Percentiles rank a stretch among this genome's conserved stretches.
These are phyloP conservation scores for Allantophomopsis lycopodina DNA, from an alignment of 2,329 filamentous ascomycete genomes.

Conservation along the genomic window DNA sequence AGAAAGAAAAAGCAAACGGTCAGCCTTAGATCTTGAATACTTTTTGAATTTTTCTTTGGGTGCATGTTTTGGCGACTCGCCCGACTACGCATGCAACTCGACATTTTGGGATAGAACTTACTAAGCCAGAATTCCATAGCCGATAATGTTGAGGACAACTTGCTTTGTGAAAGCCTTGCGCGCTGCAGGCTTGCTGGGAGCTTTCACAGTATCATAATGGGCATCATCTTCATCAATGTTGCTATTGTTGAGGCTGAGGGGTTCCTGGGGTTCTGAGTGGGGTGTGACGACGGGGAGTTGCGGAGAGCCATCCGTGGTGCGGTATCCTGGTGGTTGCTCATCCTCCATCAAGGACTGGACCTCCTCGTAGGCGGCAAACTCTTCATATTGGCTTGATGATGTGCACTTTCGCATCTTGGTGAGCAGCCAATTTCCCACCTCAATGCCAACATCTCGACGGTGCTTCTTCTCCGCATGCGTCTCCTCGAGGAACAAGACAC, in stretches of 20 bases:
- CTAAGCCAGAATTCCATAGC: conserved; percentile 90
- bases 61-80: too few species aligned
- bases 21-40: conserved; percentile 4
- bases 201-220: conserved; percentile 7
- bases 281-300: conserved; percentile 22
- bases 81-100: neutral
- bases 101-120: conserved; percentile 35
- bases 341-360: conserved; percentile 44
- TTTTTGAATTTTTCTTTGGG: neutral
- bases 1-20: conserved; percentile 7
- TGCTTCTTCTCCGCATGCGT: conserved; percentile 76
- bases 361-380: conserved; percentile 15
- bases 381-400: conserved; percentile 20
- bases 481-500: conserved; percentile 82
- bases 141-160: conserved; percentile 75
- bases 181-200: conserved; percentile 23
- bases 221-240: conserved; percentile 6
- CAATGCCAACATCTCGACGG: conserved; percentile 60
- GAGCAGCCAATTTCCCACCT: conserved; percentile 61
- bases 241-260: conserved; percentile 16
- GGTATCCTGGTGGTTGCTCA: conserved; percentile 57
- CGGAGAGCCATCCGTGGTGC: conserved; percentile 42
- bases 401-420: conserved; percentile 20
- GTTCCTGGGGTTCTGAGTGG: conserved; percentile 22
- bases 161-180: conserved; percentile 67